Evolutionary conservation across 2,329 filamentous ascomycete species (phyloP), one percentile per base, ranked within the genome.

Genomic region (Cercospora berteroae): DNA sequence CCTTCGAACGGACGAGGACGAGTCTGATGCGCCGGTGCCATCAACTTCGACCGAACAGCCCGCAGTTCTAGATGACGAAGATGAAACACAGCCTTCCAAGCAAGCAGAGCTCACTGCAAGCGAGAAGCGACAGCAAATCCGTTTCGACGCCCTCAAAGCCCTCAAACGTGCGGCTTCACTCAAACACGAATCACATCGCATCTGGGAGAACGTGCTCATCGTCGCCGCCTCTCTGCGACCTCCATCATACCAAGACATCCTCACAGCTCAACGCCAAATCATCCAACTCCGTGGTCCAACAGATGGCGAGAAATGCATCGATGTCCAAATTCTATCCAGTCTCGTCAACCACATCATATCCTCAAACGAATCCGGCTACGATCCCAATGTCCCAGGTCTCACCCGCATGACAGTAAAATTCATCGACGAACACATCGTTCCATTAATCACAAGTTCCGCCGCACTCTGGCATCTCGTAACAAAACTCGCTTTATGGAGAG

Each of bases 201-300:
- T 99, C 78, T 98, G 94, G 94, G 92, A 96, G 77, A 99, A 99
- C 74, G 90, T 98, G 16, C 87, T 99, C 66, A 95, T 93, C 0
- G 89, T 98, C 23, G 90, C 92, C 0, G 88, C 91, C 0, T 91
- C 92, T 1, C 86, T 95, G 29, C 85, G 84, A 0, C 94, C 94
- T 0, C 90, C 92, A 0, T 88, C 90, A 0, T 89, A 93, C 75
- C 79, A 83, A 0, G 93, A 97, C 69, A 87, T 97, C 60, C 82
- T 97, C 33, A 84, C 89, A 4, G 92, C 92, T 0, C 85, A 95
- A 67, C 87, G 86, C 48, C 88, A 90, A 68, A 85, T 98, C 61
- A 87, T 97, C 63, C 88, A 90, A 25, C 87, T 98, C 44, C 88
- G 92, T 48, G 85, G 86, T 16, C 75, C 82, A 0, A 84, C 83